Evolutionary conservation across 176 grass and related monocot genomes (phyloP).

Genomic region (Raddia guianensis): DNA sequence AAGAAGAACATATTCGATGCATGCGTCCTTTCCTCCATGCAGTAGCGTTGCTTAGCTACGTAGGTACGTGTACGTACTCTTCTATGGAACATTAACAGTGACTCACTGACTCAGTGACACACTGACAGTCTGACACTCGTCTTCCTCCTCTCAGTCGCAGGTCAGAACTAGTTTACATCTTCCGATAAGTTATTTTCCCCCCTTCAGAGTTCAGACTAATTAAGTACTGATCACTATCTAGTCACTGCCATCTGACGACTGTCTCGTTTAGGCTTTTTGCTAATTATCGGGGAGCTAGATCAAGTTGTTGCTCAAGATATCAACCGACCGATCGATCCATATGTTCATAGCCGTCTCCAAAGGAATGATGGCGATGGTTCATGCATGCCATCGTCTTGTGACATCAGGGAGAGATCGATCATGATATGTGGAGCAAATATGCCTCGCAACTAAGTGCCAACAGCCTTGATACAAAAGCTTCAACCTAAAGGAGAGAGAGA

Average conservation of each 20-base stretch:
- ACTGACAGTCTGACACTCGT: background rate
- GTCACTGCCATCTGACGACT: no score
- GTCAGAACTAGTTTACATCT: background rate
- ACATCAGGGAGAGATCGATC: conserved; percentile 41
- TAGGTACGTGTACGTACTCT: background rate
- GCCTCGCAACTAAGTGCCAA: conserved; percentile 43
- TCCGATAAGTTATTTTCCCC: background rate
- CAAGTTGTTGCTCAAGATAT: background rate
- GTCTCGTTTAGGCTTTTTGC: conserved; percentile 15
- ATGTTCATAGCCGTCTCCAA: conserved; percentile 16
- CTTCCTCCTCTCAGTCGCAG: background rate
- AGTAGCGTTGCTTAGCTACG: background rate
- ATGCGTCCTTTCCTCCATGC: conserved; percentile 39
- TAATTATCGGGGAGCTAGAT: background rate
- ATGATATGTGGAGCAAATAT: conserved; percentile 39
- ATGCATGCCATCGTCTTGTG: conserved; percentile 22
- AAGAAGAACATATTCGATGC: conserved; percentile 50
- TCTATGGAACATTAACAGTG: conserved; percentile 1
- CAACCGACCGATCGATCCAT: background rate
- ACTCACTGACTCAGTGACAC: no score
- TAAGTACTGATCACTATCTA: no score
- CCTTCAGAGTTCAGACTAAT: conserved; percentile 14
- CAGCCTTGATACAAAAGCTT: conserved; percentile 53
- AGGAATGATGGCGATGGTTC: conserved; percentile 40
- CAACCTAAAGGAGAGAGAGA: conserved; percentile 26